These are phyloP conservation scores for Globisporangium alternatum DNA, from an alignment of 352 stramenopile genomes.

Conservation along the genomic window DNA sequence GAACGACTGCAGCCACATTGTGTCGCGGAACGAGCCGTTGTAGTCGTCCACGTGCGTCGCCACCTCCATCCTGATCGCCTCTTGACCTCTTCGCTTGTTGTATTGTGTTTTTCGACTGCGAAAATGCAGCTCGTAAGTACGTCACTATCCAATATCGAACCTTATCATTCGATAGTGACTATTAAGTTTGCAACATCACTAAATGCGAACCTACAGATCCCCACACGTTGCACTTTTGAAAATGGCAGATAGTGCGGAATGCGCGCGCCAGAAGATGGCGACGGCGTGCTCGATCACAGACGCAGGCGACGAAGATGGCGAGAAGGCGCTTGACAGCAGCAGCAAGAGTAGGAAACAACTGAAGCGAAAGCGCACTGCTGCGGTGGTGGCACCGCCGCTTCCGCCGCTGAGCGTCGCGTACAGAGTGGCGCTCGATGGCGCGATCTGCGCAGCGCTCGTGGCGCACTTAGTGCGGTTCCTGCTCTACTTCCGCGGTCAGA, in stretches of 20 bases:
- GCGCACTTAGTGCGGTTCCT: slow-evolving; percentile 45
- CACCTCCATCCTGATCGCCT: slow-evolving; percentile 56
- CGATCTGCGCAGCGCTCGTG: slow-evolving; percentile 36
- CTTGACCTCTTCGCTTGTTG: not conserved
- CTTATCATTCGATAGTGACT: not conserved
- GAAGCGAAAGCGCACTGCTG: not conserved
- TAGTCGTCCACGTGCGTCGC: slow-evolving; percentile 80
- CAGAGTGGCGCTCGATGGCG: slow-evolving; percentile 41
- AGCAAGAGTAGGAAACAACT: not conserved
- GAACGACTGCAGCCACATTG: slow-evolving; percentile 85
- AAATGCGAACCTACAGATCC: not conserved
- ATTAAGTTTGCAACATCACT: not conserved
- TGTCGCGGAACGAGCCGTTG: slow-evolving; percentile 86
- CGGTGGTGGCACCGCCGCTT: slow-evolving; percentile 4
- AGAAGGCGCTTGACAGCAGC: not conserved
- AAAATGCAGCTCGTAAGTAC: not conserved
- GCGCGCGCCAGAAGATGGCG: slow-evolving; percentile 6
- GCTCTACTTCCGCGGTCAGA: slow-evolving; percentile 65
- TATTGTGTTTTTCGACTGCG: not conserved
- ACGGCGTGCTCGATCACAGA: slow-evolving; percentile 2
- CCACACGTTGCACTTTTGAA: not conserved
- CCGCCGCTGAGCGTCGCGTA: slow-evolving; percentile 29
- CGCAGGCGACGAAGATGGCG: not conserved
- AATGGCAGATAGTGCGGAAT: slow-evolving; percentile 4
- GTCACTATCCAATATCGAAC: not conserved